Percentiles rank a stretch among this genome's conserved stretches.
Evolutionary conservation across 1,139 yeast genomes (phyloP).

Genomic region (Saccharomycopsis hybrid): DNA sequence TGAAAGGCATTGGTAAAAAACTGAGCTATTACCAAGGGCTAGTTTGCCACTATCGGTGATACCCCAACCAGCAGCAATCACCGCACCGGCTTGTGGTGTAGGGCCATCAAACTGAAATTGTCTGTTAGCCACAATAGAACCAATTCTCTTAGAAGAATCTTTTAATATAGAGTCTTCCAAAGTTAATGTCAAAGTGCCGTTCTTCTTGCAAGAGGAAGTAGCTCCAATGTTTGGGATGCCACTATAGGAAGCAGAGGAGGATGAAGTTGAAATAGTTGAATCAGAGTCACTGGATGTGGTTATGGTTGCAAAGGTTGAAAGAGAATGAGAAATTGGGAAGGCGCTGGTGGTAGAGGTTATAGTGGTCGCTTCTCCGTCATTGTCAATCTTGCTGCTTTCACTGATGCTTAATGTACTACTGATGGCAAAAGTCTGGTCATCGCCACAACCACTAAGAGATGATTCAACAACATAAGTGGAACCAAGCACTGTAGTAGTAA

Average conservation of each 20-base stretch:
- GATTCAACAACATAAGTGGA: constrained; percentile 19
- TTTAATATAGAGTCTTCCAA: constrained; percentile 48
- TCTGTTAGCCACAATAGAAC: constrained; percentile 77
- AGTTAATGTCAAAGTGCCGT: constrained; percentile 48
- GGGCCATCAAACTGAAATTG: constrained; percentile 90
- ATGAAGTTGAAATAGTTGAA: constrained; percentile 34
- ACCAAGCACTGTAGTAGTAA: constrained; percentile 16
- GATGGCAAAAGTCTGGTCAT: constrained; percentile 27
- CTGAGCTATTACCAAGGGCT: constrained; percentile 58
- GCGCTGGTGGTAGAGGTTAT: no score
- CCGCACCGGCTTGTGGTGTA: constrained; percentile 85
- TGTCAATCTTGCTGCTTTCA: no score
- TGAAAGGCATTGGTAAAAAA: constrained; percentile 73
- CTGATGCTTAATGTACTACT: no score
- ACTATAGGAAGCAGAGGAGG: constrained; percentile 29
- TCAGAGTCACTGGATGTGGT: constrained; percentile 35
- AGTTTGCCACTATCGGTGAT: constrained; percentile 53
- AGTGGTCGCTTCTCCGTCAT: constrained; percentile 26
- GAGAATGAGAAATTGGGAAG: constrained; percentile 34
- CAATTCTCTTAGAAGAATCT: constrained; percentile 64
- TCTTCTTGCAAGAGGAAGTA: constrained; percentile 42
- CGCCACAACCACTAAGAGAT: constrained; percentile 26
- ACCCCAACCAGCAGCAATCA: constrained; percentile 83
- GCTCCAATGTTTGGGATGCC: constrained; percentile 29
- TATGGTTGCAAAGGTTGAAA: constrained; percentile 33